Percentiles rank a stretch among this genome's conserved stretches.
Conservation (phyloP, 1,139 yeast species). For the Yamadazyma friedrichii region DNA sequence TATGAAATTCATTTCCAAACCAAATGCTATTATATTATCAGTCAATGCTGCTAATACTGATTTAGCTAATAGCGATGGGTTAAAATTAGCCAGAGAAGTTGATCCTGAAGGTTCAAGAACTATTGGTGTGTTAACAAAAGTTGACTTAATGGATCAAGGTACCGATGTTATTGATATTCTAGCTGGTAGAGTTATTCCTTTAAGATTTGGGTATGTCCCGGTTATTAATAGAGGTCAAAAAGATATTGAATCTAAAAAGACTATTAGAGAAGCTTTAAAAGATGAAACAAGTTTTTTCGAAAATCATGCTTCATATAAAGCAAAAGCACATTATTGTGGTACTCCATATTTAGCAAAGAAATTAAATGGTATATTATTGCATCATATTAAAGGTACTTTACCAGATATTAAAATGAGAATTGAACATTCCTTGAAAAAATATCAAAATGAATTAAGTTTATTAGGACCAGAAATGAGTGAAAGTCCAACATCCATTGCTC, state of each 20-base stretch:
- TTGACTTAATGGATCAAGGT: slow-evolving; percentile 97
- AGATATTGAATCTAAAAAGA: slow-evolving; percentile 84
- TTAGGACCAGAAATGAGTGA: slow-evolving; percentile 88
- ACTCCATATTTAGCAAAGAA: slow-evolving; percentile 95
- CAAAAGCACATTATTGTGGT: slow-evolving; percentile 91
- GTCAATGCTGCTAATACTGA: slow-evolving; percentile 98
- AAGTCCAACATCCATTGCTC: slow-evolving; percentile 84
- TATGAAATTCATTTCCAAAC: slow-evolving; percentile 89
- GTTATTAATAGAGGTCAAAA: slow-evolving; percentile 97
- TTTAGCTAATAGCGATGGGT: slow-evolving; percentile 95
- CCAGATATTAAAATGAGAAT: slow-evolving; percentile 93
- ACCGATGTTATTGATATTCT: slow-evolving; percentile 97
- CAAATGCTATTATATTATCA: slow-evolving; percentile 91
- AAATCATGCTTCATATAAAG: slow-evolving; percentile 70
- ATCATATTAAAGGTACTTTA: slow-evolving; percentile 89
- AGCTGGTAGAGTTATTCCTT: slow-evolving; percentile 94
- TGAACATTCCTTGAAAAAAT: slow-evolving; percentile 78
- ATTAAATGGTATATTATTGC: slow-evolving; percentile 83
- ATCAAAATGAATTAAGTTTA: slow-evolving; percentile 71
- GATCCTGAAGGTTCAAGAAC: slow-evolving; percentile 98
- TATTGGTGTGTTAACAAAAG: slow-evolving; percentile 94
- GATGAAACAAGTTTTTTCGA: slow-evolving; percentile 81
- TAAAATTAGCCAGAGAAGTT: slow-evolving; percentile 93
- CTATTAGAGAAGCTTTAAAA: slow-evolving; percentile 82
- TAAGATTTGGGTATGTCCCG: slow-evolving; percentile 95